Base-by-base conservation (phyloP, 495 filamentous ascomycete genomes). In the Neurospora sp. region DNA sequence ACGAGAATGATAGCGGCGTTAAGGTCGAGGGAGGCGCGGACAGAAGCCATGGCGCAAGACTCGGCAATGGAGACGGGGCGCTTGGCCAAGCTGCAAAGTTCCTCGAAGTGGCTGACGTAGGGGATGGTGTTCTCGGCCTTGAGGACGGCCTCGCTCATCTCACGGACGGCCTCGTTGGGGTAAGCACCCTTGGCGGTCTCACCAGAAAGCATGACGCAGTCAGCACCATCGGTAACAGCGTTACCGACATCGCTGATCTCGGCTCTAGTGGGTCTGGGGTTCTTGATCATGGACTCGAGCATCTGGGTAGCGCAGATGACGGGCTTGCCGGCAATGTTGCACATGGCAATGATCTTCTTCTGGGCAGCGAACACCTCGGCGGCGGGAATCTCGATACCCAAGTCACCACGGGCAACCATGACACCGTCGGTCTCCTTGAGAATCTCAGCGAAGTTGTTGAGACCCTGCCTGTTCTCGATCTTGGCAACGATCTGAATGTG, bases 271-370 rank as follows among this genome's bases (percentile, higher is more conserved):
- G 96, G 96, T 72, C 96, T 93, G 74, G 96, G 96, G 85, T 99
- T 99, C 87, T 97, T 96, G 83, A 97, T 98, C 96, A 99, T 99
- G 76, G 93, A 97, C 88, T 99, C 96, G 74, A 99, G 88, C 85
- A 87, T 87, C 77, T 87, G 85, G 9, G 85, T 87, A 69, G 93
- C 93, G 76, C 94, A 97, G 81, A 98, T 97, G 79, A 94, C 93
- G 74, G 96, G 96, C 88, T 99, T 99, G 81, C 96, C 96, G 77
- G 94, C 95, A 80, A 98, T 91, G 88, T 99, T 99, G 89, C 96
- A 98, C 90, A 98, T 98, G 82, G 95, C 93, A 84, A 98, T 98
- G 91, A 99, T 94, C 93, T 98, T 98, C 91, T 99, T 99, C 88
- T 99, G 96, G 68, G 96, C 96, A 75, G 97, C 91, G 85, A 98